Evolutionary conservation across 495 filamentous ascomycete genomes (phyloP).

Genomic region (Hypomontagnella monticulosa): DNA sequence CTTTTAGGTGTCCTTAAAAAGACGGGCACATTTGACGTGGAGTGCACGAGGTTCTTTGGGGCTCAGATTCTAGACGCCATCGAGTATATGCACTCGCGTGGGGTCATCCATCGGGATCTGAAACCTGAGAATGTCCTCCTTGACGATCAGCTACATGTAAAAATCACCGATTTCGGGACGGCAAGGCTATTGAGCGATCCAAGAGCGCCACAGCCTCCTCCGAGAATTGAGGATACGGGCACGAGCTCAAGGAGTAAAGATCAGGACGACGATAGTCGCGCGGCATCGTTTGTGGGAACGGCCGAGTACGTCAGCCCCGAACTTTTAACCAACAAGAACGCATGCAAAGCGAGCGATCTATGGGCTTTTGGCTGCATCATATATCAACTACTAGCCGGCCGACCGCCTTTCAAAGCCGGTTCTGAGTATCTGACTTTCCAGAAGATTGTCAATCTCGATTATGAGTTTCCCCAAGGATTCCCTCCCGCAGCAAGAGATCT

Average conservation of each 20-base stretch:
- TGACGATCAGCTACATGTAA: constrained; percentile 95
- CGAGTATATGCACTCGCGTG: constrained; percentile 96
- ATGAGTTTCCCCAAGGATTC: constrained; percentile 92
- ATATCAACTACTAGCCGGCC: constrained; percentile 91
- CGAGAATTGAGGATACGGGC: constrained; percentile 47
- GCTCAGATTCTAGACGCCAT: constrained; percentile 97
- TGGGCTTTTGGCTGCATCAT: constrained; percentile 99
- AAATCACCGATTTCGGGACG: constrained; percentile 99
- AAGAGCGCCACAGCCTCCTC: constrained; percentile 57
- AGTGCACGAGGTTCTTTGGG: constrained; percentile 94
- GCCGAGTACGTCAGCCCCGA: constrained; percentile 99
- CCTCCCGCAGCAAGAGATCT: constrained; percentile 88
- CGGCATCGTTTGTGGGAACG: constrained; percentile 96
- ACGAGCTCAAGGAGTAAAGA: constrained; percentile 52
- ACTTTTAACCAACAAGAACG: constrained; percentile 92
- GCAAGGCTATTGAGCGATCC: constrained; percentile 87
- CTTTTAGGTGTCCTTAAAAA: constrained; percentile 91
- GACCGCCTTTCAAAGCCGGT: constrained; percentile 96
- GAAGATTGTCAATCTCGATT: constrained; percentile 94
- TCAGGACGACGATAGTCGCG: constrained; percentile 68
- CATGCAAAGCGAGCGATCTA: constrained; percentile 96
- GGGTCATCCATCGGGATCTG: constrained; percentile 95
- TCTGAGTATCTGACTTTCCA: constrained; percentile 99
- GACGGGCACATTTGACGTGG: constrained; percentile 93
- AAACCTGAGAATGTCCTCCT: constrained; percentile 98